Percentiles rank a stretch among this genome's conserved stretches.
phyloP scores from a whole-genome alignment of 2,329 filamentous ascomycete genomes.

The Acrocalymma vagum region DNA sequence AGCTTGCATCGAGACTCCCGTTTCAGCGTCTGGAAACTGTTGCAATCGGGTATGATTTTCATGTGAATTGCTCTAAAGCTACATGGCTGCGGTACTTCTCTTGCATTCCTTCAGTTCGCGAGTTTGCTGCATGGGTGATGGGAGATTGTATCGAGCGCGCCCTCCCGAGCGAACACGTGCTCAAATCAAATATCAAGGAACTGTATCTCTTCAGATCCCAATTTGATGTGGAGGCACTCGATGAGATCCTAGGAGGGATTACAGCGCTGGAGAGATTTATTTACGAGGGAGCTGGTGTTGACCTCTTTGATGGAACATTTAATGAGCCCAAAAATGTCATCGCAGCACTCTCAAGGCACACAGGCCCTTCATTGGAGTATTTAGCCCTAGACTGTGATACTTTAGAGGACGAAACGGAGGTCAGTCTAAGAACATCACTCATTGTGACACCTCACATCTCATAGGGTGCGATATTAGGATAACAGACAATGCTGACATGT shows the following conservation, averaged over 20 bases:
- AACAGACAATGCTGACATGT: too few relatives aligned
- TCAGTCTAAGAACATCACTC: too few relatives aligned
- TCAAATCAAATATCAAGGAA: conserved; percentile 19
- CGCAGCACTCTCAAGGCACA: conserved; percentile 9
- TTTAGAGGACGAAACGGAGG: too few relatives aligned
- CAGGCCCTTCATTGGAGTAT: conserved; percentile 13
- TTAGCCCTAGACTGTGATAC: conserved; percentile 3
- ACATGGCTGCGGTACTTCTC: conserved; percentile 20
- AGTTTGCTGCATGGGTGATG: conserved; percentile 19
- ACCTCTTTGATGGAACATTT: conserved; percentile 1
- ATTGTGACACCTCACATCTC: too few relatives aligned
- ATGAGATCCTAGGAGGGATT: conserved; percentile 10
- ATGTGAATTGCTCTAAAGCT: conserved; percentile 6
- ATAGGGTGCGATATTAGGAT: too few relatives aligned
- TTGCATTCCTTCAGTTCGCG: conserved; percentile 19
- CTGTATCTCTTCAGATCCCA: conserved; percentile 12
- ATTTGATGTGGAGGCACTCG: conserved; percentile 9
- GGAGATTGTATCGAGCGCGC: conserved; percentile 2
- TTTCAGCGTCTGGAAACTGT: conserved; percentile 20
- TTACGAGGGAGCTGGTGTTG: conserved; percentile 14
- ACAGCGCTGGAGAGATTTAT: conserved; percentile 16
- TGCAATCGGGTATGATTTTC: conserved; percentile 15
- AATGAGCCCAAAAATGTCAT: conserved; percentile 16
- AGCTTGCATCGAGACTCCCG: conserved; percentile 10
- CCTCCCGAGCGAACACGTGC: neutral